Evolutionary conservation across 1,284 basidiomycete species (phyloP), one percentile per base, ranked within the genome.

Genomic region (Ceratobasidium sp.): DNA sequence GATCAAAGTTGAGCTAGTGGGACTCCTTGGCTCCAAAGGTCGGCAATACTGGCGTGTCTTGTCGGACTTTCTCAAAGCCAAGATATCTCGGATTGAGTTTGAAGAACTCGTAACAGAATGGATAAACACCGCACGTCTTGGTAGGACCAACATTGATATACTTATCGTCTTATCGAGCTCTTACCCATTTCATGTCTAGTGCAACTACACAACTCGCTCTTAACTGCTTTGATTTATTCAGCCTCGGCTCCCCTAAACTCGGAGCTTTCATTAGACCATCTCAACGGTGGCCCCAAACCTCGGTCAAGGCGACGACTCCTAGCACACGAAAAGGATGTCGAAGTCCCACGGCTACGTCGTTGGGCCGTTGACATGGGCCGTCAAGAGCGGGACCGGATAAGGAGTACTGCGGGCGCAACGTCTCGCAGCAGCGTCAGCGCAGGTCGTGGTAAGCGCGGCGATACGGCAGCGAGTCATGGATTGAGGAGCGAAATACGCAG

Each of bases 211-310:
- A 94, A 94, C 80, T 87, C 91, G 2, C 84, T 94, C 32, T 88
- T 94, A 57, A 91, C 93, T 46, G 92, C 92, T 2, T 80, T 94
- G 13, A 91, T 94, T 75, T 91, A 92, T 78, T 89, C 90, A 23
- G 91, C 91, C 0, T 70, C 66, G 16, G 67, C 57, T 1, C 38
- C 50, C n/a, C 35, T 57, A 32, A 49, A 14, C 62, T 58, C 18
- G 6, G 52, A 66, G 87, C n/a, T n/a, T n/a, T 57, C 52, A 89
- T 0, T 87, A 90, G 76, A 87, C 87, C 74, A 85, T 87, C 55
- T 87, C 87, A 14, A 86, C 88, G 0, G 88, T 90, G 23, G 86
- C 88, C 0, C 87, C 86, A 18, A 83, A 1, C 85, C 88, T n/a
- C 84, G 87, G 52, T 94, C 94, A 79, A 88, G 92, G n/a, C 85